Conservation (phyloP, 345 rosid species). For the Melaleuca alternifolia region DNA sequence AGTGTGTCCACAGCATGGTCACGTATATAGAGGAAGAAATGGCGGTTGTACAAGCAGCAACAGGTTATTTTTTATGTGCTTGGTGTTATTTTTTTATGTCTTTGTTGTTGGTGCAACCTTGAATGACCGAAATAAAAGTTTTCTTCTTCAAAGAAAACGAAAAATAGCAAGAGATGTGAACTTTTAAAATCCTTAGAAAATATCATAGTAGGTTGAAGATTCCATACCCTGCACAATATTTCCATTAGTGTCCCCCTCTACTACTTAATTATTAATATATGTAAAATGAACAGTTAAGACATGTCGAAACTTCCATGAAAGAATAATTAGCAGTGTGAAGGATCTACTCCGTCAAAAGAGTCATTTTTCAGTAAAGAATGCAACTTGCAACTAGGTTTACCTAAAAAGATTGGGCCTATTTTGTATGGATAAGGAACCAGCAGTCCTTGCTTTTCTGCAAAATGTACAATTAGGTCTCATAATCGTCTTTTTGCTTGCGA, state of each 20-base stretch:
- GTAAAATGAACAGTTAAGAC: background rate
- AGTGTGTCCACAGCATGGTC: background rate
- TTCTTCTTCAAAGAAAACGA: background rate
- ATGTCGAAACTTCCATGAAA: background rate
- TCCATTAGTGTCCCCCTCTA: background rate
- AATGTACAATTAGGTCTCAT: background rate
- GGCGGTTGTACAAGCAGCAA: background rate
- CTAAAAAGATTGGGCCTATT: background rate
- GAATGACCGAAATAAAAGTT: no score
- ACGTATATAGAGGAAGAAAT: background rate
- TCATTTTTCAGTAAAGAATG: background rate
- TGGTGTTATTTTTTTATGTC: background rate
- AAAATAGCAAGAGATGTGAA: background rate
- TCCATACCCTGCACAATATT: background rate
- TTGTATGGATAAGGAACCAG: background rate
- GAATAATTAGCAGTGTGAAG: background rate
- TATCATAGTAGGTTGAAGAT: background rate
- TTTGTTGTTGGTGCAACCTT: no score
- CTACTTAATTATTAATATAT: background rate
- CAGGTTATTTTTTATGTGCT: background rate
- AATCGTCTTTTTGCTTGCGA: background rate
- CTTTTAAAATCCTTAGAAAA: background rate
- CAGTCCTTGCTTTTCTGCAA: no score
- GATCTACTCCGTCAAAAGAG: no score
- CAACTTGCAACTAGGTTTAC: background rate